Percentiles rank a stretch among this genome's conserved stretches.
Evolutionary conservation across 73 alveolate genomes (phyloP).

Genomic region (Blepharisma japonicum): DNA sequence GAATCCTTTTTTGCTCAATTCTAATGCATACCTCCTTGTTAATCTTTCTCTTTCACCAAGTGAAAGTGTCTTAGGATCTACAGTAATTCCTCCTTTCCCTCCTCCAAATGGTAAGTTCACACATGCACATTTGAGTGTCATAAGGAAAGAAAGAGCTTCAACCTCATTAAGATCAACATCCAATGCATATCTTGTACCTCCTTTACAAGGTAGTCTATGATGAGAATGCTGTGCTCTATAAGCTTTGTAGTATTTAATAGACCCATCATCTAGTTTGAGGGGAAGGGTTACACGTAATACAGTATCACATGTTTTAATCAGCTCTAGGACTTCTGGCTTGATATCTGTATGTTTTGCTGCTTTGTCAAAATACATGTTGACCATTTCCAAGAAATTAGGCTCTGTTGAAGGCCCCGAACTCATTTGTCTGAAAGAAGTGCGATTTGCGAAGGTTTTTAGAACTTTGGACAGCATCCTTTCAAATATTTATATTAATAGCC

Average conservation of each 20-base stretch:
- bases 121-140: constrained; percentile 78
- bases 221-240: constrained; percentile 81
- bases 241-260: constrained; percentile 53
- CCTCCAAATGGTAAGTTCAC: constrained; percentile 87
- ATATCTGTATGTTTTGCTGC: constrained; percentile 68
- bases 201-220: constrained; percentile 79
- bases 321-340: constrained; percentile 47
- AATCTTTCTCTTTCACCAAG: constrained; percentile 71
- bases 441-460: no score
- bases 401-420: constrained; percentile 27
- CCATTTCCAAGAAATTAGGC: constrained; percentile 65
- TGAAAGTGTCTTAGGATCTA: constrained; percentile 68
- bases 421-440: neutral
- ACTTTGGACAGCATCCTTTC: no score
- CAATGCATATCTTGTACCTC: constrained; percentile 77
- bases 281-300: constrained; percentile 7
- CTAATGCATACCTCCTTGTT: constrained; percentile 81
- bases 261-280: constrained; percentile 29
- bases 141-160: constrained; percentile 73
- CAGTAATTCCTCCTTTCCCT: constrained; percentile 81
- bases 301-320: constrained; percentile 44
- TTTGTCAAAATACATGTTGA: constrained; percentile 55
- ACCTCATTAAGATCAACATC: constrained; percentile 70
- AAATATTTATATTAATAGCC: no score
- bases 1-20: constrained; percentile 77